Evolutionary conservation across 352 stramenopile species (phyloP), one percentile per base, ranked within the genome.

Genomic region (Globisporangium iwayamae): DNA sequence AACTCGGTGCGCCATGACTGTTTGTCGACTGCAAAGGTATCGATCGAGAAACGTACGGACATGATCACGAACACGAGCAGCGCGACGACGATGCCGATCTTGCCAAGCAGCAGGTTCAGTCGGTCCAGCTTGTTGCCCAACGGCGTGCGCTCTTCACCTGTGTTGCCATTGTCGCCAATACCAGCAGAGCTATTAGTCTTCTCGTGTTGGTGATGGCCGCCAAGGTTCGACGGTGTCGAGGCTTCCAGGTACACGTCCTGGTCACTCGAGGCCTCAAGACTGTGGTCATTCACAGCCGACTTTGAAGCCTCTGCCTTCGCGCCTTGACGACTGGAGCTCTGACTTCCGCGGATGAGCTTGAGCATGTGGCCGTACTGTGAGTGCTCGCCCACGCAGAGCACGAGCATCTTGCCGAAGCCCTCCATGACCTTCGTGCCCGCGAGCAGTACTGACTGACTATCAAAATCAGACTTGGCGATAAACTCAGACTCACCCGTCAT

Each of bases 361-460:
- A 77, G 78, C 48, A 93, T 91, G 62, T 96, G 93, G 8, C 87
- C 81, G 41, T 89, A 87, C 71, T 96, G 86, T 8, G 76, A 91
- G 62, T 96, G 72, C 30, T 84, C 80, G n/a, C 92, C 91, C 14
- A 98, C 91, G 14, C 83, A 87, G 22, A 93, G 78, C 48, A 94
- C 88, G 38, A 98, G 63, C 76, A 97, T 96, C 47, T 79, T 72
- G 32, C 77, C 87, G 9, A 77, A 77, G 14, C 92, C 94, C 57
- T 89, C 79, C 62, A 88, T 90, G 6, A 95, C 79, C 20, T 88
- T 93, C 59, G 89, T 97, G 11, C 90, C 91, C 20, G 83, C 60
- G 2, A 65, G 91, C 38, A 98, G 72, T 22, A 98, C 61, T 57
- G 96, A 53, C 3, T 43, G 43, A 7, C 45, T 55, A 16, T 67